These are phyloP conservation scores for Euphrasia confusa DNA, from an alignment of 257 asterid genomes.

Conservation along the genomic window DNA sequence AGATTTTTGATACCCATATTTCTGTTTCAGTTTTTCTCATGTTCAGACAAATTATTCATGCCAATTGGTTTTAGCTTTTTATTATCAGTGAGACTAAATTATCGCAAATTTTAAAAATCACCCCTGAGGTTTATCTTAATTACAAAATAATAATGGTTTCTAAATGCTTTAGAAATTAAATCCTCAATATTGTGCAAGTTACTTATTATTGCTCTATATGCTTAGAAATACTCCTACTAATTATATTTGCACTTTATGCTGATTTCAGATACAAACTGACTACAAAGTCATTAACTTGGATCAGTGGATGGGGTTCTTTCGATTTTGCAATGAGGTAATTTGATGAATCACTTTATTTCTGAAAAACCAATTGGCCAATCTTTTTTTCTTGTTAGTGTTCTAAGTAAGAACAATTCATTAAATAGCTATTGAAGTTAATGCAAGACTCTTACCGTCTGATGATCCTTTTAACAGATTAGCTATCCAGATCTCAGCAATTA, in stretches of 20 bases:
- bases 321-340: constrained; percentile 77
- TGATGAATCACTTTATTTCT: background rate
- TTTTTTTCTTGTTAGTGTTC: too few relatives aligned
- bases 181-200: background rate
- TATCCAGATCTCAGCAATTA: constrained; percentile 48
- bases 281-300: constrained; percentile 83
- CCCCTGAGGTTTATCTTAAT: background rate
- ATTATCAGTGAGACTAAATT: background rate
- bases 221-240: constrained; percentile 9
- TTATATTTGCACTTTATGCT: constrained; percentile 4
- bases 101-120: background rate
- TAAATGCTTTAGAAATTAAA: too few relatives aligned
- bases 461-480: constrained; percentile 33
- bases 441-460: background rate
- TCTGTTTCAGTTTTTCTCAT: background rate
- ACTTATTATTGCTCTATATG: background rate
- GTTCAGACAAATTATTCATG: constrained; percentile 1
- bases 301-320: constrained; percentile 81
- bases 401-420: too few relatives aligned
- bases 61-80: background rate
- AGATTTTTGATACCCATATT: constrained; percentile 16
- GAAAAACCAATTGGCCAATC: too few relatives aligned
- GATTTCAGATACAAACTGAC: constrained; percentile 59
- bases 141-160: background rate
- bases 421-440: background rate